phyloP scores from a whole-genome alignment of 2,329 filamentous ascomycete genomes.

The Thelonectria olida region DNA sequence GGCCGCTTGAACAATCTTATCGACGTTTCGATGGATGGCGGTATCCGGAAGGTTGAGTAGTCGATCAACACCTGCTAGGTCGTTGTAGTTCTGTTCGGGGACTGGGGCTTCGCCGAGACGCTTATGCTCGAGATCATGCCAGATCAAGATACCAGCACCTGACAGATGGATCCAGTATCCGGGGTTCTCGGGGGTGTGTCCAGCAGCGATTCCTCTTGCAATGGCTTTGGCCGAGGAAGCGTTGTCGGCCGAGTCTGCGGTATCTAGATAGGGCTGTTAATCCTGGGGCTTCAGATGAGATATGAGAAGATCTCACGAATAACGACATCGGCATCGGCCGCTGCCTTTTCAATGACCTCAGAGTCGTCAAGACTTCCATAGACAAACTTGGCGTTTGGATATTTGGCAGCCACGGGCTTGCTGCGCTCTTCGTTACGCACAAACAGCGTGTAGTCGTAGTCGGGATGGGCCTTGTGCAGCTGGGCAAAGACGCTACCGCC shows the following conservation, averaged over 20 bases:
- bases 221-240: slow-evolving; percentile 53
- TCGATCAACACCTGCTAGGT: slow-evolving; percentile 65
- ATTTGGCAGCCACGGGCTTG: slow-evolving; percentile 53
- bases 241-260: slow-evolving; percentile 59
- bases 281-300: not conserved
- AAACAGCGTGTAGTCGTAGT: slow-evolving; percentile 57
- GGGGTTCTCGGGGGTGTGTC: slow-evolving; percentile 54
- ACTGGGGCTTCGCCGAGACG: slow-evolving; percentile 56
- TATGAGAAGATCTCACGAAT: slow-evolving; percentile 50
- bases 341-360: slow-evolving; percentile 59
- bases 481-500: slow-evolving; percentile 60
- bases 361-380: slow-evolving; percentile 57
- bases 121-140: slow-evolving; percentile 52
- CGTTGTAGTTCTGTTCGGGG: slow-evolving; percentile 62
- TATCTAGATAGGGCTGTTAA: slow-evolving; percentile 47
- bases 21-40: slow-evolving; percentile 72
- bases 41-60: slow-evolving; percentile 64
- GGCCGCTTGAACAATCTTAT: slow-evolving; percentile 68
- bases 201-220: slow-evolving; percentile 54
- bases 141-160: slow-evolving; percentile 59
- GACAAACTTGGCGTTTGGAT: slow-evolving; percentile 58
- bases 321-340: slow-evolving; percentile 60
- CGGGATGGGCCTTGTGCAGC: slow-evolving; percentile 54
- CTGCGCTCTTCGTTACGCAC: slow-evolving; percentile 58
- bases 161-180: slow-evolving; percentile 62